A percentile compares a stretch with the other conserved stretches of the same genome.
Conservation (phyloP, 2,329 filamentous ascomycete genomes). For the Sporothrix globosa region DNA sequence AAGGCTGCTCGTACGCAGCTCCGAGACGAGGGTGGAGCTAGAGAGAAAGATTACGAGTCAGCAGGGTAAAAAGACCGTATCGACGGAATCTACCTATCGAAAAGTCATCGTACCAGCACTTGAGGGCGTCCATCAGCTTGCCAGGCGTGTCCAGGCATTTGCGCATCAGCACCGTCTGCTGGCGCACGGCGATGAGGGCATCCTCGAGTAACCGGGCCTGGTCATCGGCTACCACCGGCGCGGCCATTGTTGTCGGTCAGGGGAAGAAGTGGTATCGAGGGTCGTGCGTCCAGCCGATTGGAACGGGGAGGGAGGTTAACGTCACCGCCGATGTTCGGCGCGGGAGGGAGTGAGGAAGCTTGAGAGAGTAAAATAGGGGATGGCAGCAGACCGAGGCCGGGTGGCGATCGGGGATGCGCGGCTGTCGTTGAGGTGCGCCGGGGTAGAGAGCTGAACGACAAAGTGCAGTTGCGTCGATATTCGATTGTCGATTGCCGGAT, state of each 20-base stretch:
- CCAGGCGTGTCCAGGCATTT: conserved; percentile 95
- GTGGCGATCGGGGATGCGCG: neutral
- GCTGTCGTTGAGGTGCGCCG: conserved; percentile 1
- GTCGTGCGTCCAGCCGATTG: neutral
- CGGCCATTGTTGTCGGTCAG: conserved; percentile 32
- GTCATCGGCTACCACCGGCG: conserved; percentile 71
- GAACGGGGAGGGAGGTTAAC: neutral
- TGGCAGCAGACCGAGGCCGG: neutral
- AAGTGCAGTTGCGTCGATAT: neutral
- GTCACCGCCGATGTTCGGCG: conserved; percentile 28
- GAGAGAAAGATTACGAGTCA: neutral
- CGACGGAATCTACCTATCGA: conserved; percentile 24
- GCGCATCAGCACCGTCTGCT: conserved; percentile 96
- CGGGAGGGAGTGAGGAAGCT: conserved; percentile 9
- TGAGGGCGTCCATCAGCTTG: conserved; percentile 99
- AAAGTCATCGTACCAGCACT: conserved; percentile 79
- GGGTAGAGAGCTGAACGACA: no score
- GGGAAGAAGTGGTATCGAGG: neutral
- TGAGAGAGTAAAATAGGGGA: conserved; percentile 13
- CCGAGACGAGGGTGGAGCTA: conserved; percentile 97
- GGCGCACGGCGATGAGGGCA: conserved; percentile 92
- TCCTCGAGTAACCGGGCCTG: conserved; percentile 94
- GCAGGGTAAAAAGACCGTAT: neutral
- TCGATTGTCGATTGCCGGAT: neutral
- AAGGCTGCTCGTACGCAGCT: conserved; percentile 92